Evolutionary conservation across 805 yeast genomes (phyloP).

Genomic region (Candida palmyrensis): DNA sequence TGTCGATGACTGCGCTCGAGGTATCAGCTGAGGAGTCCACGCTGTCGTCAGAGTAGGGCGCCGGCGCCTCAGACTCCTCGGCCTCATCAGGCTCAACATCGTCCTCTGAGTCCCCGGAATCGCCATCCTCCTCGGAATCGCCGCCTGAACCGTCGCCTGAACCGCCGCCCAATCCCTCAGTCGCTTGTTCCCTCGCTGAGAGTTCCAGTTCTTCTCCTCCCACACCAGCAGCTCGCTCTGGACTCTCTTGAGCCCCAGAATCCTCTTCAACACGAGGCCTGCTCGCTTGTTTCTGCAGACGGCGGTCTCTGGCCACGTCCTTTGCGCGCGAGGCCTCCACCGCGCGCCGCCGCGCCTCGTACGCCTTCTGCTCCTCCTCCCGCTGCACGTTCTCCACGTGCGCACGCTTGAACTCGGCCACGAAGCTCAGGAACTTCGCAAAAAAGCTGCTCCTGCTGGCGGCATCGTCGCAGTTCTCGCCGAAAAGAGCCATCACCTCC

Average conservation of each 20-base stretch:
- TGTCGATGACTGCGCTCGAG: slow-evolving; percentile 26
- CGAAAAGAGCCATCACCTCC: slow-evolving; percentile 73
- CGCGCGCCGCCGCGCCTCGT: slow-evolving; percentile 30
- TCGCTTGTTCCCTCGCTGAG: too few relatives aligned
- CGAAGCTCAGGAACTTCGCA: slow-evolving; percentile 72
- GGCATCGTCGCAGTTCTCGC: slow-evolving; percentile 79
- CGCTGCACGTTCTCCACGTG: slow-evolving; percentile 69
- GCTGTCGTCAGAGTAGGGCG: slow-evolving; percentile 3
- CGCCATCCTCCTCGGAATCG: slow-evolving; percentile 12
- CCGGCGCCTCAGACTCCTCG: slow-evolving; percentile 2
- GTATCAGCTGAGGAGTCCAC: slow-evolving; percentile 6
- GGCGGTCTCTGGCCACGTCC: slow-evolving; percentile 1
- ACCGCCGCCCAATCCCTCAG: too few relatives aligned
- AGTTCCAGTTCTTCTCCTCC: not conserved
- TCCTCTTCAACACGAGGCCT: slow-evolving; percentile 1
- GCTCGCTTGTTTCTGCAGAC: not conserved
- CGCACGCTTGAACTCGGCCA: slow-evolving; percentile 74
- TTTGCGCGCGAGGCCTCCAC: slow-evolving; percentile 20
- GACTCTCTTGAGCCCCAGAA: not conserved
- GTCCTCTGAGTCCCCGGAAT: slow-evolving; percentile 12
- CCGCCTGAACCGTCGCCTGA: slow-evolving; percentile 6
- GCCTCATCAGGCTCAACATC: slow-evolving; percentile 9
- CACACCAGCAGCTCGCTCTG: not conserved
- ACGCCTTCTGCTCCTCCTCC: slow-evolving; percentile 69
- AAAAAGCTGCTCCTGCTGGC: slow-evolving; percentile 67